Evolutionary conservation across 1,139 yeast genomes (phyloP).

Genomic region (Meyerozyma carpophila): DNA sequence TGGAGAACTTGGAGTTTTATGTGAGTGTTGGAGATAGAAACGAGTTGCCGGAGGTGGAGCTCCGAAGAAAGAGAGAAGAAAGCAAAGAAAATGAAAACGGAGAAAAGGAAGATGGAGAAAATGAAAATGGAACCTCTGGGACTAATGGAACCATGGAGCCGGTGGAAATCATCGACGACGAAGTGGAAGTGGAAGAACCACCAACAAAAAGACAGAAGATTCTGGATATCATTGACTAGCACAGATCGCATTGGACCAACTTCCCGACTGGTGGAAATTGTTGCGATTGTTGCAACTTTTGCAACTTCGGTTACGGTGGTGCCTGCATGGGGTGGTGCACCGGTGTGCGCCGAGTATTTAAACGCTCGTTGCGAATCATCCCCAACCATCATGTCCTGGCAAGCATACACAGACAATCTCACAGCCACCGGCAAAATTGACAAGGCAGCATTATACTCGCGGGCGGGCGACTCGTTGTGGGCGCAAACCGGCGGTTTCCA

Average conservation of each 20-base stretch:
- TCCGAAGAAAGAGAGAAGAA: constrained; percentile 12
- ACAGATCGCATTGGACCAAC: not conserved
- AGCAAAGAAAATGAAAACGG: constrained; percentile 11
- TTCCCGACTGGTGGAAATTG: not conserved
- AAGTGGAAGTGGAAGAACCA: constrained; percentile 13
- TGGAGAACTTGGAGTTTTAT: constrained; percentile 67
- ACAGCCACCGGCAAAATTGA: constrained; percentile 82
- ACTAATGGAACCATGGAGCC: constrained; percentile 12
- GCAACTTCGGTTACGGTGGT: too few species aligned
- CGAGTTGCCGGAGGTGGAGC: constrained; percentile 19
- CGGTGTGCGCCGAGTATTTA: constrained; percentile 1
- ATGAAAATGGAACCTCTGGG: constrained; percentile 7
- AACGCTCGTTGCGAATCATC: not conserved
- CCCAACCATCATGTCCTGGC: constrained; percentile 29
- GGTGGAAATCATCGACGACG: constrained; percentile 14
- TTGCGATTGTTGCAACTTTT: not conserved
- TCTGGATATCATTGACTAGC: not conserved
- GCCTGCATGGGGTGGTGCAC: not conserved
- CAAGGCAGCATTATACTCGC: constrained; percentile 87
- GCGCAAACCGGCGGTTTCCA: constrained; percentile 74
- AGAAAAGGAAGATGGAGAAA: constrained; percentile 9
- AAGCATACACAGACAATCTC: constrained; percentile 93
- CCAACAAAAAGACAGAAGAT: constrained; percentile 4
- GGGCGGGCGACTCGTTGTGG: constrained; percentile 95
- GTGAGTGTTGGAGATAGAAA: constrained; percentile 24